Percentiles rank a stretch among this genome's conserved stretches.
phyloP scores from a whole-genome alignment of 192 early-diverging fungal species.

The Backusella mclennaniae region DNA sequence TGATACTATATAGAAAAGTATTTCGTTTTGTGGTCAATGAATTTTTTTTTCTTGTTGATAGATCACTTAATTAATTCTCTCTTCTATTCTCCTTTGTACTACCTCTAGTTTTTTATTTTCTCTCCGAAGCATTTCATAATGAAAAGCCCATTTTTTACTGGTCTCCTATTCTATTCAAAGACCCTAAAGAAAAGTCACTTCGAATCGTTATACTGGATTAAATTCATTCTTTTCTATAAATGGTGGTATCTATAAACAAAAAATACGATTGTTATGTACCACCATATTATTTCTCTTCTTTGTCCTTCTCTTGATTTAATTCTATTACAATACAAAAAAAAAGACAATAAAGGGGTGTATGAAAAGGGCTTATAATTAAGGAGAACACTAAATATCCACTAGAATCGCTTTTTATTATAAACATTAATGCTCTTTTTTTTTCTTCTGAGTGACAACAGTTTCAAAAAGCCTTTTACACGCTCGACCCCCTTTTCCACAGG shows the following conservation, averaged over 20 bases:
- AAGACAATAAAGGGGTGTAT: neutral
- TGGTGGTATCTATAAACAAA: neutral
- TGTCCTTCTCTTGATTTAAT: neutral
- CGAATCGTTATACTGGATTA: neutral
- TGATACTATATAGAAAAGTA: neutral
- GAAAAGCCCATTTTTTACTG: neutral
- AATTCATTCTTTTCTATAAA: neutral
- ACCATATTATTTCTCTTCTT: neutral
- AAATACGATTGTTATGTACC: neutral
- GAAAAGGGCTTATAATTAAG: neutral
- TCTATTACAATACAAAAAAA: neutral
- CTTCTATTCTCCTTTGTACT: neutral
- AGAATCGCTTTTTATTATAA: neutral
- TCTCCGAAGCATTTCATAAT: neutral
- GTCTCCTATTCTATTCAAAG: neutral
- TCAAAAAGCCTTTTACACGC: neutral
- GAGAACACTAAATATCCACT: neutral
- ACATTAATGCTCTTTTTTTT: neutral
- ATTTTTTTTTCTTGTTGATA: neutral
- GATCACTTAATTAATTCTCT: conserved; percentile 1
- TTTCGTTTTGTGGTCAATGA: neutral
- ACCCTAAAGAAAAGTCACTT: neutral
- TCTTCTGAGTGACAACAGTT: neutral
- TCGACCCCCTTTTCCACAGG: neutral
- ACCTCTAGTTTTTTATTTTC: neutral